Evolutionary conservation across 202 grass and related monocot genomes (phyloP), one percentile per base, ranked within the genome.

Genomic region (Dendrocalamus latiflorus): DNA sequence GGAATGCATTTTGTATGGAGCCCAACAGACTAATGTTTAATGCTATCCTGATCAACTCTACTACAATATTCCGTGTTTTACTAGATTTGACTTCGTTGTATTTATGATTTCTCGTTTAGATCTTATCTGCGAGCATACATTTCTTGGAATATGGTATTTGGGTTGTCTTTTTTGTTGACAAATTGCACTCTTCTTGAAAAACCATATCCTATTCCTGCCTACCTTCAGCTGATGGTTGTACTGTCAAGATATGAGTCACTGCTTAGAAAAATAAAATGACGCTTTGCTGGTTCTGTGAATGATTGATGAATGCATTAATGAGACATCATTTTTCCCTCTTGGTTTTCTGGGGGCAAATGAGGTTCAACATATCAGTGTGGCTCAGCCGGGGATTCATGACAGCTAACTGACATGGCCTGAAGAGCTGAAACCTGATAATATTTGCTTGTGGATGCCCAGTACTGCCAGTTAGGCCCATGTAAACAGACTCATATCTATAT

Each of bases 1-100:
- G 51, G 51, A 86, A 78, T 79, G 75, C 44, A 70, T 74, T 50
- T 79, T 60, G n/a, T 74, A 26, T 74, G 79, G 79, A 86, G 62
- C 68, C 28, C 13, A 33, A 44, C 58, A 42, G 8, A 61, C 5
- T 61, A 63, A 83, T 68, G 59, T 62, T 67, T 37, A 9, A 43
- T 74, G 51, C 16, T 45, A 57, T 26, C 55, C 65, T 70, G 44
- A 36, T 68, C 34, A 47, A 78, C 3, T 53, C 38, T 51, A 51
- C 44, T n/a, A 28, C 9, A 48, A 14, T 69, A 62, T 57, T 63
- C 61, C 13, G 17, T 80, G 22, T 53, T 45, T 50, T 37, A 42
- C 50, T 72, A 17, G 36, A 11, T 13, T 78, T 21, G 41, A n/a
- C 61, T 56, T 74, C 16, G 1, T 72, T 84, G 58, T 47, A 65